Evolutionary conservation across 495 filamentous ascomycete species (phyloP).

Genomic region (Aspergillus wentii): DNA sequence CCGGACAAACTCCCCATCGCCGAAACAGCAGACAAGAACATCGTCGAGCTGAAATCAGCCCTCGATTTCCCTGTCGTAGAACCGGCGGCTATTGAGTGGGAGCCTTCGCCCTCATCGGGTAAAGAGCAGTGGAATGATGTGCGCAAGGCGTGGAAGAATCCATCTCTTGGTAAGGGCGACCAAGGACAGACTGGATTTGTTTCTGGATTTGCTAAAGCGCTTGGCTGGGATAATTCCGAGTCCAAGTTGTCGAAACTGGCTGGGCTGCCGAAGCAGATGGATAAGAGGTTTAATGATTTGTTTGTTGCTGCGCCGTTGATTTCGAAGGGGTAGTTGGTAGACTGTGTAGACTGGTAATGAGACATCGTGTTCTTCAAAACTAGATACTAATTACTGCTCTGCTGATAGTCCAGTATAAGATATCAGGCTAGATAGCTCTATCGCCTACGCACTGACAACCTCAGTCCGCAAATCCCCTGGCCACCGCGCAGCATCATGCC

Average conservation of each 20-base stretch:
- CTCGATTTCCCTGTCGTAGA: neutral
- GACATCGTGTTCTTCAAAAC: no score
- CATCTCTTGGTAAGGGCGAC: neutral
- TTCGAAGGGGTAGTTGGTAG: no score
- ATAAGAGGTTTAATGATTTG: neutral
- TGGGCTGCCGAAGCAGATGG: neutral
- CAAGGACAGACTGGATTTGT: neutral
- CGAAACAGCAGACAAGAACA: neutral
- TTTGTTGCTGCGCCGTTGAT: neutral
- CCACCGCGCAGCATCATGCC: conserved; percentile 12
- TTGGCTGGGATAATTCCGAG: neutral
- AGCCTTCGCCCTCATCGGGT: neutral
- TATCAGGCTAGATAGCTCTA: no score
- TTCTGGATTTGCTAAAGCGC: neutral
- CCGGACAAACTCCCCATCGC: neutral
- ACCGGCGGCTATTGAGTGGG: neutral
- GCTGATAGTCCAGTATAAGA: no score
- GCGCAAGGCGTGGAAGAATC: neutral
- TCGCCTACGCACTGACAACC: conserved; percentile 24
- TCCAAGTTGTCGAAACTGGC: neutral
- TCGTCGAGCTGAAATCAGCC: neutral
- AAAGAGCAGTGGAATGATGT: neutral
- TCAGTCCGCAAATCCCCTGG: conserved; percentile 8
- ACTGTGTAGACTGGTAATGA: no score
- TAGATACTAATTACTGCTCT: no score